These are phyloP conservation scores for Cyclotella cryptica DNA, from an alignment of 108 stramenopile species.

Conservation along the genomic window DNA sequence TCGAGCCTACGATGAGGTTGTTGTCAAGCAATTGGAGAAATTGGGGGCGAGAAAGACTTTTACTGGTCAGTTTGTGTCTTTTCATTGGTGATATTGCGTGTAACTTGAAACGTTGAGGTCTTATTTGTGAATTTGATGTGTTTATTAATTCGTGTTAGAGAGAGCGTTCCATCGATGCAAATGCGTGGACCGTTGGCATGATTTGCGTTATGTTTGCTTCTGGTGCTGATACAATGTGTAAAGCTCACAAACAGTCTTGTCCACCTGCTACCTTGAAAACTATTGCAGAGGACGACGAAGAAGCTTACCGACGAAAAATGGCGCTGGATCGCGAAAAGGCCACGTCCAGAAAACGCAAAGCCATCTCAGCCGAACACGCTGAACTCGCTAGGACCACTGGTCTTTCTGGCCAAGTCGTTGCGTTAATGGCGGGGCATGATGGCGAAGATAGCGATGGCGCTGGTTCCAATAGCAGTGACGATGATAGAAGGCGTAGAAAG, in stretches of 20 bases:
- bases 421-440: constrained; percentile 55
- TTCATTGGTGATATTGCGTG: neutral
- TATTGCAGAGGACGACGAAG: constrained; percentile 44
- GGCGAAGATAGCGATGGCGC: constrained; percentile 17
- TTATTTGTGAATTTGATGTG: too few species aligned
- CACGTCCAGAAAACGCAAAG: constrained; percentile 51
- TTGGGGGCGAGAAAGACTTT: constrained; percentile 40
- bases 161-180: neutral
- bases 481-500: constrained; percentile 36
- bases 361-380: constrained; percentile 51
- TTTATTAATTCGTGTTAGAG: neutral
- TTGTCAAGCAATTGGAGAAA: constrained; percentile 49
- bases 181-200: neutral
- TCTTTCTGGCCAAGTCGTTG: constrained; percentile 60
- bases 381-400: constrained; percentile 57
- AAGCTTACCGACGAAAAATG: constrained; percentile 37
- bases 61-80: constrained; percentile 31
- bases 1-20: constrained; percentile 55
- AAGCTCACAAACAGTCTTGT: neutral
- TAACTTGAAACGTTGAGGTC: neutral
- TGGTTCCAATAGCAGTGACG: neutral
- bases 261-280: too few species aligned
- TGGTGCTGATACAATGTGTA: too few species aligned
- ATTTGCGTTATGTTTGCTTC: neutral
- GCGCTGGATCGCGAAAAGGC: constrained; percentile 48